These are phyloP conservation scores for Solanum gandarillasii DNA, from an alignment of 257 asterid species.

Conservation along the genomic window DNA sequence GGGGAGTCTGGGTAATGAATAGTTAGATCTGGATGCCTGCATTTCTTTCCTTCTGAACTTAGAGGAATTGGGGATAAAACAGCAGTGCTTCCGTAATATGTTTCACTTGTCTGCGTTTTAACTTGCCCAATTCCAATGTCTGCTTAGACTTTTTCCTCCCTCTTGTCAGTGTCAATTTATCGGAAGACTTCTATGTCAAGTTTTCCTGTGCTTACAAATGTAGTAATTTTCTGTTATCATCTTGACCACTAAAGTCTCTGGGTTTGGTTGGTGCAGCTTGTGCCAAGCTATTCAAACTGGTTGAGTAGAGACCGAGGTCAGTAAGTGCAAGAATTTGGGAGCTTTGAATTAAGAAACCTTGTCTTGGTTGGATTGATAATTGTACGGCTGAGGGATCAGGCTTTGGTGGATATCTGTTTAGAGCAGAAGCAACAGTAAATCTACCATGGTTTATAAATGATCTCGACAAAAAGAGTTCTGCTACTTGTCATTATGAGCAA, in stretches of 20 bases:
- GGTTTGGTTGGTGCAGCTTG: constrained; percentile 31
- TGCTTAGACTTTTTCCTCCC: neutral
- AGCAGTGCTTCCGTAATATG: neutral
- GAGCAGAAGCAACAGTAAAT: constrained; percentile 17
- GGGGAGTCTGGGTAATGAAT: neutral
- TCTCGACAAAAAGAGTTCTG: constrained; percentile 16
- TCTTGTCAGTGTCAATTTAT: neutral
- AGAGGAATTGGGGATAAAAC: neutral
- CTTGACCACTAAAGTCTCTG: neutral
- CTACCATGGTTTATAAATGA: constrained; percentile 23
- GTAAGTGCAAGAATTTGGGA: constrained; percentile 35
- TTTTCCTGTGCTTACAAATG: neutral
- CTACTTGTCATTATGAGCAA: constrained; percentile 28
- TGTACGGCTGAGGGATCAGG: constrained; percentile 18
- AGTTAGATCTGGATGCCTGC: neutral
- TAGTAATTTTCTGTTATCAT: neutral
- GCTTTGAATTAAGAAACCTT: constrained; percentile 28
- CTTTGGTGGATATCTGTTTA: constrained; percentile 25
- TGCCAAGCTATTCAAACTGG: constrained; percentile 65
- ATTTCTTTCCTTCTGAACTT: neutral
- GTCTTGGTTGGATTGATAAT: constrained; percentile 34
- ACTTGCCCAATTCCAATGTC: neutral
- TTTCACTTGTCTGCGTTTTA: neutral
- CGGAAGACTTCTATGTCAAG: neutral
- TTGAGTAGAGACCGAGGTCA: constrained; percentile 46